A percentile compares a stretch with the other conserved stretches of the same genome.
These are phyloP conservation scores for Lojkania enalia DNA, from an alignment of 2,329 filamentous ascomycete genomes.

Conservation along the genomic window DNA sequence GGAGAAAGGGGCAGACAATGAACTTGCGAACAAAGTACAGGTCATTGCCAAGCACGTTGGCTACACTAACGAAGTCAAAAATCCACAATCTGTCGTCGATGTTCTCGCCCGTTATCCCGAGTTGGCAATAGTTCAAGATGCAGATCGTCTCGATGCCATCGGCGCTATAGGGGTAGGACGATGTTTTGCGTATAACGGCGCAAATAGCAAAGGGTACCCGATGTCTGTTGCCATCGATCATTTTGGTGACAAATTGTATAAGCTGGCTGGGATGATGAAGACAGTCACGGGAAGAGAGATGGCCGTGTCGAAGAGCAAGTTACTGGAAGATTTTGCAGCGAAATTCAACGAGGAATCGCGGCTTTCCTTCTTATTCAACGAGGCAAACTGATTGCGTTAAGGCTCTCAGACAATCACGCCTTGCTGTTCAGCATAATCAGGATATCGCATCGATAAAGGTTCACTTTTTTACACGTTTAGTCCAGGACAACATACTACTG, in stretches of 20 bases:
- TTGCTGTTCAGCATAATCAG: too few relatives aligned
- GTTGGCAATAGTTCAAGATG: conserved; percentile 85
- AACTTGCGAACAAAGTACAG: conserved; percentile 69
- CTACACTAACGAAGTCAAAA: conserved; percentile 72
- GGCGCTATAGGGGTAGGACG: conserved; percentile 83
- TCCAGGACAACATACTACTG: too few relatives aligned
- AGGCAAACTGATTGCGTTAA: too few relatives aligned
- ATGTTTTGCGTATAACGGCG: conserved; percentile 74
- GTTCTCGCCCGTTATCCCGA: conserved; percentile 72
- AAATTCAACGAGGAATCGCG: conserved; percentile 19
- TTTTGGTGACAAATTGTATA: conserved; percentile 42
- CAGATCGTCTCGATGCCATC: conserved; percentile 88
- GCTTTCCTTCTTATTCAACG: conserved; percentile 23
- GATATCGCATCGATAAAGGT: too few relatives aligned
- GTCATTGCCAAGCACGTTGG: conserved; percentile 75
- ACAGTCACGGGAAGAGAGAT: conserved; percentile 28
- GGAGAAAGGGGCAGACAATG: conserved; percentile 58
- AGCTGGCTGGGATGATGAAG: conserved; percentile 43
- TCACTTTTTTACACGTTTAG: too few relatives aligned
- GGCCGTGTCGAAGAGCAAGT: conserved; percentile 16
- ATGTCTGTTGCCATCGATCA: conserved; percentile 39
- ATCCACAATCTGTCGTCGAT: conserved; percentile 62
- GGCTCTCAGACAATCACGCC: too few relatives aligned
- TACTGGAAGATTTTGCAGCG: conserved; percentile 18
- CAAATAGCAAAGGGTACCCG: conserved; percentile 28